A percentile compares a stretch with the other conserved stretches of the same genome.
Evolutionary conservation across 202 grass and related monocot genomes (phyloP).

Genomic region (Setaria italica): DNA sequence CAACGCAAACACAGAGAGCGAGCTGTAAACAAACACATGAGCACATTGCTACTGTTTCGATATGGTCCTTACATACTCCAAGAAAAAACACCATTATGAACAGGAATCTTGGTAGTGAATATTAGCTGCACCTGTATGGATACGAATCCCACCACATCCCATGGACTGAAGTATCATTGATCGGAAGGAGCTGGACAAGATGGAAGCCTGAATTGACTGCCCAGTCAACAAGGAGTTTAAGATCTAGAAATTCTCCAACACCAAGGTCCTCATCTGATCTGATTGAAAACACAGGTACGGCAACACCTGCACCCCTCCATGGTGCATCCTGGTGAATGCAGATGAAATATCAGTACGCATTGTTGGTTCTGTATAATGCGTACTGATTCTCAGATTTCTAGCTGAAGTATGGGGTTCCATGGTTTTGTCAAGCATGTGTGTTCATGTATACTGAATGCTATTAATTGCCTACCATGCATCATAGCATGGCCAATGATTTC

Average conservation of each 20-base stretch:
- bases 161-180: constrained; percentile 95
- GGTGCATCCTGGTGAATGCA: constrained; percentile 71
- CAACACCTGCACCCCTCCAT: constrained; percentile 98
- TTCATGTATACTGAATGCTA: constrained; percentile 28
- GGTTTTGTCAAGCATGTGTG: background rate
- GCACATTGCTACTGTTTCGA: constrained; percentile 36
- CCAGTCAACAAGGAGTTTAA: constrained; percentile 97
- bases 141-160: constrained; percentile 99
- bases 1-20: constrained; percentile 95
- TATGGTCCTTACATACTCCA: constrained; percentile 14
- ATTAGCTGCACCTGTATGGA: constrained; percentile 75
- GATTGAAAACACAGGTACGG: constrained; percentile 91
- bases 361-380: constrained; percentile 25
- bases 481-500: constrained; percentile 11
- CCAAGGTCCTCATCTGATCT: constrained; percentile 88
- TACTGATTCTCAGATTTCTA: constrained; percentile 20
- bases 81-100: background rate
- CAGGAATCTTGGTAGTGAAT: constrained; percentile 24
- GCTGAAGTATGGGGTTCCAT: background rate
- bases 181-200: constrained; percentile 93
- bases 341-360: constrained; percentile 45
- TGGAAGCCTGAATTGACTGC: constrained; percentile 92
- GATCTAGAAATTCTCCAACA: constrained; percentile 98
- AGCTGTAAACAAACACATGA: constrained; percentile 62
- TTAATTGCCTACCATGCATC: constrained; percentile 34